phyloP scores from a whole-genome alignment of 2,329 filamentous ascomycete genomes.

The Ilyonectria robusta region DNA sequence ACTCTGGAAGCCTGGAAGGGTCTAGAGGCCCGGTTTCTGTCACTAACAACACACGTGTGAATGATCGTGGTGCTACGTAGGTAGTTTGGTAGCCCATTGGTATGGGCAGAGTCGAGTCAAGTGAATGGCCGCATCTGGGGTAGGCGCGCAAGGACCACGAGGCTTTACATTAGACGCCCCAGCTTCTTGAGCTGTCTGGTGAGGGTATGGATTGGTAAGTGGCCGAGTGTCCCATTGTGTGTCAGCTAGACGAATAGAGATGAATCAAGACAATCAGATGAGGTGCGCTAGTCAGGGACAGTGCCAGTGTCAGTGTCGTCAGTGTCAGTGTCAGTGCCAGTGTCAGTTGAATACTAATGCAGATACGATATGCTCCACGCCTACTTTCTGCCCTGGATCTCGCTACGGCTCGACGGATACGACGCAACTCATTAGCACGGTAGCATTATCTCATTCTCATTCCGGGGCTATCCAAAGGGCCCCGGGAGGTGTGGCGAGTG shows the following conservation, averaged over 20 bases:
- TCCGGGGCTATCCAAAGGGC: background rate
- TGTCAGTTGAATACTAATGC: background rate
- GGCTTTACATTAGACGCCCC: background rate
- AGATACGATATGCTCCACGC: background rate
- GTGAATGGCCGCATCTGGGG: constrained; percentile 6
- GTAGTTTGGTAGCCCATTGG: background rate
- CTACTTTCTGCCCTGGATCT: background rate
- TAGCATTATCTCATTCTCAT: background rate
- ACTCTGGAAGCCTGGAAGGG: background rate
- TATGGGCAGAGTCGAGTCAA: background rate
- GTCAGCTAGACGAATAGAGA: too few species aligned
- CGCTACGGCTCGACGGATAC: background rate
- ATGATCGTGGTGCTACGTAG: background rate
- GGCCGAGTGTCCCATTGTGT: background rate
- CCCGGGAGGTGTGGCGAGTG: background rate
- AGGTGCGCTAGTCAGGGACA: background rate
- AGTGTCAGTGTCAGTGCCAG: background rate
- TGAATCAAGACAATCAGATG: background rate
- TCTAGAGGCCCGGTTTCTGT: background rate
- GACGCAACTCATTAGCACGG: background rate
- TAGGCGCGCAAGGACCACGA: background rate
- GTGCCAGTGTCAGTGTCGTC: background rate
- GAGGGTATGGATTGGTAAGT: background rate
- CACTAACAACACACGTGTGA: background rate
- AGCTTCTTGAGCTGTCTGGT: background rate